Base-by-base conservation (phyloP, 2,329 filamentous ascomycete genomes). In the Colletotrichum sp. region DNA sequence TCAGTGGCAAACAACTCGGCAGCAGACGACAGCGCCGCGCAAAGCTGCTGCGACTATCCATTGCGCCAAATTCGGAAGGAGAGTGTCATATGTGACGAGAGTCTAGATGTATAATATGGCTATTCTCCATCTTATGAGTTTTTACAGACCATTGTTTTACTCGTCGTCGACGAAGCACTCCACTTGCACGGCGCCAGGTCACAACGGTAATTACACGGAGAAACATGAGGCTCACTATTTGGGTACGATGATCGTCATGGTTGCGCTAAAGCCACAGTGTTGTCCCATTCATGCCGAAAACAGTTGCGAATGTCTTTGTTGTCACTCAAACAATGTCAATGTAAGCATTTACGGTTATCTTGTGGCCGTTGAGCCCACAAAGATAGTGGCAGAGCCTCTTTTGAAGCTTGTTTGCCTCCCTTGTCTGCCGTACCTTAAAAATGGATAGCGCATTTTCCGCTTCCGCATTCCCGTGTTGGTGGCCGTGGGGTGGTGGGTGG, bases 321-420 rank as follows among this genome's bases (percentile, higher is more conserved):
- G 15, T 11, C 18, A 16, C 16, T 1, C 5, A 1, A 59, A 59
- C 9, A 59, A n/a, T 31, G 54, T 57, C 54, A 57, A 29, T 3
- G 24, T 59, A 59, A 33, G 55, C 55, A 18, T 31, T 59, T 59
- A 62, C 12, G 58, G 33, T 62, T 61, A 61, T 24, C n/a, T 21
- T 38, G 12, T 21, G 31, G 31, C 33, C 18, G 29, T 62, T 18
- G 36, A 63, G 24, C 16, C 43, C 29, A 55, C 63, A 16, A 15
- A 24, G 34, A 54, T 55, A 21, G 38, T 55, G 63, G n/a, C 63
- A 66, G 12, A 54, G 63, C 63, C 43, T 55, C 43, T 55, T 55
- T 55, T 27, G 63, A 66, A 66, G 63, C 63, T 66, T 55, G 38
- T 66, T 66, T 66, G 38, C 34, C 43, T 63, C 16, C 61, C 61